Conservation (phyloP, 345 rosid species). For the Syzygium aromaticum region DNA sequence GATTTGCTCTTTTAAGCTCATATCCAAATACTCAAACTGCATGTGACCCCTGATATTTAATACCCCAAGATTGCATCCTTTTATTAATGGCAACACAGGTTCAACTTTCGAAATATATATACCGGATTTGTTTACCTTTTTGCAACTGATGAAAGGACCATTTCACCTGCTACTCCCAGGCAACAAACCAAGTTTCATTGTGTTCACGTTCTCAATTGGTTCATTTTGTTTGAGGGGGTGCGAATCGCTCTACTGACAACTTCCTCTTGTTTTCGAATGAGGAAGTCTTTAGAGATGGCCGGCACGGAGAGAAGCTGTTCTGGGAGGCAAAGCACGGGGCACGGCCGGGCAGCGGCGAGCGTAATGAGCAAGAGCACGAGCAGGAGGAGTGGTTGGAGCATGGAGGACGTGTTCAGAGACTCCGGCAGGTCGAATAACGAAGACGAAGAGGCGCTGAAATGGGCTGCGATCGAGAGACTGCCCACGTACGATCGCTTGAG, state of each 20-base stretch:
- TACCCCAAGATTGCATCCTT: neutral
- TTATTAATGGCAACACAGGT: neutral
- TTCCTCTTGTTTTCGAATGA: neutral
- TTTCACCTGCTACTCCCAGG: neutral
- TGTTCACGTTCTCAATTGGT: neutral
- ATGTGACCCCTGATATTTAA: neutral
- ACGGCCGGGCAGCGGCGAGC: neutral
- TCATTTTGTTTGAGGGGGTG: neutral
- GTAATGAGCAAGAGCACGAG: constrained; percentile 47
- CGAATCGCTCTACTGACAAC: neutral
- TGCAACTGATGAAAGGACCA: neutral
- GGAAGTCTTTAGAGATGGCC: constrained; percentile 16
- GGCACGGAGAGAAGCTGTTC: constrained; percentile 13
- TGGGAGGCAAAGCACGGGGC: neutral
- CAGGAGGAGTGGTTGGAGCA: constrained; percentile 38
- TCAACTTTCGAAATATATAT: neutral
- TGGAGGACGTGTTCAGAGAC: constrained; percentile 57
- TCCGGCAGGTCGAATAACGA: constrained; percentile 39
- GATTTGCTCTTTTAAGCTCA: neutral
- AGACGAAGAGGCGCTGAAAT: constrained; percentile 88
- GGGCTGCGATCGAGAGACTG: constrained; percentile 92
- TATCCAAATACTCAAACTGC: neutral
- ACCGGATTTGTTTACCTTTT: neutral
- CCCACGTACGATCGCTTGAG: constrained; percentile 79
- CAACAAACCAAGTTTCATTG: neutral